Evolutionary conservation across 257 asterid species (phyloP), one percentile per base, ranked within the genome.

Genomic region (Catharanthus roseus): DNA sequence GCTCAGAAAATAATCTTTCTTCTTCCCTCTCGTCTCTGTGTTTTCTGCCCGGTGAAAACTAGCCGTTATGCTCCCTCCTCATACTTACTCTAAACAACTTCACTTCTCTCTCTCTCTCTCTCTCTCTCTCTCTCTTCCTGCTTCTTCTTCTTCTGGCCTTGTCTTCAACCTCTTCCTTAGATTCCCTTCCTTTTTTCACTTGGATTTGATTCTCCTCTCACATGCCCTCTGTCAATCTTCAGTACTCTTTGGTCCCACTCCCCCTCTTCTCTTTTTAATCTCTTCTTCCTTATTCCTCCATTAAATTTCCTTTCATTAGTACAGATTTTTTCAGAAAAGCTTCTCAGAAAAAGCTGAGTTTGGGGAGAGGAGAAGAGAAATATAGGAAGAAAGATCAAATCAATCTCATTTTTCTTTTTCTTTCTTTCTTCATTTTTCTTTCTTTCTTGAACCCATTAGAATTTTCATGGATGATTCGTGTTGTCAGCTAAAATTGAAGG

Each of bases 41-140:
- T 45, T 19, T 1, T 44, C 53, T 3, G 4, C 41, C n/a, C 11
- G 2, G 18, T 23, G 36, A 72, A 66, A 80, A 76, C 79, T 83
- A 83, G 85, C 85, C 85, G 87, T 83, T 83, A 61, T 44, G 36
- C 54, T 41, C 24, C n/a, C n/a, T n/a, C n/a, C n/a, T n/a, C n/a
- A n/a, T n/a, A n/a, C n/a, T n/a, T n/a, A n/a, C n/a, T n/a, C n/a
- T n/a, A n/a, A n/a, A n/a, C n/a, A n/a, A n/a, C n/a, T n/a, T n/a
- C n/a, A n/a, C n/a, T n/a, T n/a, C n/a, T n/a, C n/a, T n/a, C n/a
- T n/a, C n/a, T n/a, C n/a, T n/a, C n/a, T n/a, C n/a, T n/a, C n/a
- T n/a, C n/a, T n/a, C n/a, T n/a, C n/a, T n/a, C n/a, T n/a, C n/a
- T n/a, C n/a, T 63, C 54, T 60, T 77, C 34, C 75, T 70, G 55